Conservation (phyloP, 257 asterid species). For the Linderniella brevidens region DNA sequence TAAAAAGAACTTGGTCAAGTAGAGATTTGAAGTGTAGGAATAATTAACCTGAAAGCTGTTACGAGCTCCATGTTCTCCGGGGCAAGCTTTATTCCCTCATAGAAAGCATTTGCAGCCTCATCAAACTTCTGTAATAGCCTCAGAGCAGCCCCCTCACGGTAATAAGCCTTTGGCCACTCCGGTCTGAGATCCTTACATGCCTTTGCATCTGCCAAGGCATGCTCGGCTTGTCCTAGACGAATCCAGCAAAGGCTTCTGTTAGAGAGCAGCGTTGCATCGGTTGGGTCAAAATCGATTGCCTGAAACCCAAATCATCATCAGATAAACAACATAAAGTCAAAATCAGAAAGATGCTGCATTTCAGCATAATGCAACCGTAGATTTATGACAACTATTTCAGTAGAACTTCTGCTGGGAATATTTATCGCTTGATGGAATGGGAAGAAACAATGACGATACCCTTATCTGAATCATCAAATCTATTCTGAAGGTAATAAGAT, state of each 20-base stretch:
- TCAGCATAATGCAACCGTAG: neutral
- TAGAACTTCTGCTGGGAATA: no score
- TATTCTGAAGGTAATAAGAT: no score
- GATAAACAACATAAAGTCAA: slow-evolving; percentile 12
- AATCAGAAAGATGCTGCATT: neutral
- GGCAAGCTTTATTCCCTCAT: slow-evolving; percentile 70
- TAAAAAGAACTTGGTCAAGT: no score
- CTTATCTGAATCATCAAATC: no score
- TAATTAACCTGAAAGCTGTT: slow-evolving; percentile 63
- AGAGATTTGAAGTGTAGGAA: neutral
- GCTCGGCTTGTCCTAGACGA: slow-evolving; percentile 81
- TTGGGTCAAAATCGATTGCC: slow-evolving; percentile 88
- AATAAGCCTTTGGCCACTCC: slow-evolving; percentile 94
- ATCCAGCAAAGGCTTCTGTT: slow-evolving; percentile 94
- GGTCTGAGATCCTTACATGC: slow-evolving; percentile 72
- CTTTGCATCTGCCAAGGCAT: slow-evolving; percentile 75
- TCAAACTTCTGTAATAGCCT: slow-evolving; percentile 79
- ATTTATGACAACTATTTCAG: neutral
- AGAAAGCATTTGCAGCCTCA: slow-evolving; percentile 89
- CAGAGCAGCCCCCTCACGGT: slow-evolving; percentile 91
- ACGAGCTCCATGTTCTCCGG: slow-evolving; percentile 90
- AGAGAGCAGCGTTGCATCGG: slow-evolving; percentile 59
- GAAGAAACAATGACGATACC: no score
- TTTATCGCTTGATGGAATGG: no score
- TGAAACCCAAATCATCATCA: slow-evolving; percentile 9